These are phyloP conservation scores for Kingdonia uniflora DNA, from an alignment of 164 flowering plant species.

Conservation along the genomic window DNA sequence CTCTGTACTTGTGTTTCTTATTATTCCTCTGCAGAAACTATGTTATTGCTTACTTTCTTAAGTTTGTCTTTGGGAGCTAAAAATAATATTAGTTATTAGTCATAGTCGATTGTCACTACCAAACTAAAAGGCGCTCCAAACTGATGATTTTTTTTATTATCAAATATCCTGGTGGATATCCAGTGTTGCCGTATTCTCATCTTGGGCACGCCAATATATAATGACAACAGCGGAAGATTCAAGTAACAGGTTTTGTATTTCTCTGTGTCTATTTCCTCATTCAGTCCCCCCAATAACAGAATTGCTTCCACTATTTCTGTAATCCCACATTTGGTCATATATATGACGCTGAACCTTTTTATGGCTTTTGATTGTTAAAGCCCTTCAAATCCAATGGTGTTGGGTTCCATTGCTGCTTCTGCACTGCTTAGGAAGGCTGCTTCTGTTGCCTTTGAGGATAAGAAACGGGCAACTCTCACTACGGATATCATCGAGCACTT, in stretches of 20 bases:
- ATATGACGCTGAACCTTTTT: conserved; percentile 7
- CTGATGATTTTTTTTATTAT: background rate
- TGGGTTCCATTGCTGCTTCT: conserved; percentile 90
- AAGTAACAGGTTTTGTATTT: conserved; percentile 26
- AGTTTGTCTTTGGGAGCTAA: no score
- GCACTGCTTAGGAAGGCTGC: conserved; percentile 81
- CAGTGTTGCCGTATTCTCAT: conserved; percentile 84
- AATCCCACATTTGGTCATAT: background rate
- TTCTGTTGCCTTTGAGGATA: conserved; percentile 56
- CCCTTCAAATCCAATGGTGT: conserved; percentile 45
- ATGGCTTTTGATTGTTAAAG: conserved; percentile 13
- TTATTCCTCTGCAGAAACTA: no score
- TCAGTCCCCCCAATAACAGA: no score
- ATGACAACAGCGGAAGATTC: conserved; percentile 19
- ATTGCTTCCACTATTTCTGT: background rate
- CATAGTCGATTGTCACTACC: no score
- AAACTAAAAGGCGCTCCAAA: no score
- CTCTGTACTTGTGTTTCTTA: no score
- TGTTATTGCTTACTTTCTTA: no score
- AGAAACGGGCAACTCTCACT: conserved; percentile 81
- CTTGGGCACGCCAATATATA: conserved; percentile 67
- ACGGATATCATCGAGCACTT: conserved; percentile 76
- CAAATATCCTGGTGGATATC: conserved; percentile 7
- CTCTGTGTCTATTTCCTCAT: conserved; percentile 1
- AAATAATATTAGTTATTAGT: no score